A percentile compares a stretch with the other conserved stretches of the same genome.
These are phyloP conservation scores for Cymbopogon citratus DNA, from an alignment of 176 grass and related monocot species.

Conservation along the genomic window DNA sequence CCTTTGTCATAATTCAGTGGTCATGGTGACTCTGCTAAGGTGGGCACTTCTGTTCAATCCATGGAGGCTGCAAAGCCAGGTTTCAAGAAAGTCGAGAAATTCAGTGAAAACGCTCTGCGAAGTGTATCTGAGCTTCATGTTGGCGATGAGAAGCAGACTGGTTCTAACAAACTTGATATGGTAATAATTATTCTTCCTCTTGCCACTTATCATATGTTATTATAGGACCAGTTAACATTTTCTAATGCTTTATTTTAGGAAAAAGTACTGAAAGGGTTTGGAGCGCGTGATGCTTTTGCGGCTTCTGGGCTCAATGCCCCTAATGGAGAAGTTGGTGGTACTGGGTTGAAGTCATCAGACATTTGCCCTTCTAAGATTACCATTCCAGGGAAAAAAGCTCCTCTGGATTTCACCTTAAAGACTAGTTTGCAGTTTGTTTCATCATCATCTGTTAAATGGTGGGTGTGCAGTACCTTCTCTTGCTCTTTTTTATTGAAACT, in stretches of 20 bases:
- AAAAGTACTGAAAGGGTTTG: constrained; percentile 86
- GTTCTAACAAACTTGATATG: constrained; percentile 74
- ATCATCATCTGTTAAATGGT: constrained; percentile 93
- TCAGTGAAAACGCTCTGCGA: constrained; percentile 57
- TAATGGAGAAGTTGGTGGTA: constrained; percentile 34
- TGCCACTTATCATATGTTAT: not conserved
- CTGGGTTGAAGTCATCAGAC: constrained; percentile 29
- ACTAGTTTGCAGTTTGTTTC: constrained; percentile 67
- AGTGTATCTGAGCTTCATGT: constrained; percentile 84
- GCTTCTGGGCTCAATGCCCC: constrained; percentile 20
- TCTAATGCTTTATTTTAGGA: constrained; percentile 49
- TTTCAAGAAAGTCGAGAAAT: constrained; percentile 61
- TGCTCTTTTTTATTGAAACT: not conserved
- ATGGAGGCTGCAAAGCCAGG: constrained; percentile 31
- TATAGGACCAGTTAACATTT: not conserved
- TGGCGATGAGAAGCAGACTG: constrained; percentile 55
- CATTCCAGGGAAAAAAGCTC: constrained; percentile 61
- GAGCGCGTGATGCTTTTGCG: constrained; percentile 39
- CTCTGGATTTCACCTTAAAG: constrained; percentile 91
- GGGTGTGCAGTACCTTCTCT: constrained; percentile 24
- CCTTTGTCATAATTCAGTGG: constrained; percentile 14
- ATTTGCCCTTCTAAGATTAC: constrained; percentile 50
- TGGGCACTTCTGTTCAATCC: constrained; percentile 24
- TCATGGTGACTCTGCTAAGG: constrained; percentile 21
- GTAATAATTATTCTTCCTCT: constrained; percentile 29